Percentiles rank a stretch among this genome's conserved stretches.
Evolutionary conservation across 78 protist genomes (phyloP).

Genomic region (Dictyostelium citrinum): DNA sequence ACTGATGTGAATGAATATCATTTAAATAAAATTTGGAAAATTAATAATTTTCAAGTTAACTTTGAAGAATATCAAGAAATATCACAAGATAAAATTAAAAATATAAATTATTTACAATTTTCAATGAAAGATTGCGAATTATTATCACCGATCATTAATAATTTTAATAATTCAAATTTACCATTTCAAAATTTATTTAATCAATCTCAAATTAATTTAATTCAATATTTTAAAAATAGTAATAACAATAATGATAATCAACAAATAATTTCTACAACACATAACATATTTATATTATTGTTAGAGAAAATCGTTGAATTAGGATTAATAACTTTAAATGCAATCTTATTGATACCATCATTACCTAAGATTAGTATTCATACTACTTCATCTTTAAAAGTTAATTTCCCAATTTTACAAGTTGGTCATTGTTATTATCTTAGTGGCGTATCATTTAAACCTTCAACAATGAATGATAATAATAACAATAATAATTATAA

Average conservation of each 20-base stretch:
- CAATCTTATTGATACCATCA: neutral
- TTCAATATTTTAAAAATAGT: neutral
- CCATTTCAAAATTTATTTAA: slow-evolving; percentile 16
- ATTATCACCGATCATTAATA: neutral
- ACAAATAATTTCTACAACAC: neutral
- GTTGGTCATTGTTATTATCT: neutral
- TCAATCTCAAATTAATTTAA: neutral
- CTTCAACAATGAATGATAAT: no score
- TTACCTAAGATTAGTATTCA: neutral
- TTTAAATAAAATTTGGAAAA: slow-evolving; percentile 55
- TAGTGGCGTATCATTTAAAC: neutral
- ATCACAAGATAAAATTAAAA: neutral
- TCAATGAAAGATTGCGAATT: slow-evolving; percentile 51
- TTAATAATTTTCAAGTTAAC: neutral
- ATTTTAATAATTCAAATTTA: neutral
- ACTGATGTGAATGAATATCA: slow-evolving; percentile 23
- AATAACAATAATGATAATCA: neutral
- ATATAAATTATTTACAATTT: slow-evolving; percentile 8
- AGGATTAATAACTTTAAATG: neutral
- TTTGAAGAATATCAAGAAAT: slow-evolving; percentile 13
- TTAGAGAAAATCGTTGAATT: neutral
- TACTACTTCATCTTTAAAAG: neutral
- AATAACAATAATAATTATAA: neutral
- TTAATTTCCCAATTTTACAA: slow-evolving; percentile 19
- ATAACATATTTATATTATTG: neutral